Conservation (phyloP, 2,329 filamentous ascomycete genomes). For the Fusarium longipes region DNA sequence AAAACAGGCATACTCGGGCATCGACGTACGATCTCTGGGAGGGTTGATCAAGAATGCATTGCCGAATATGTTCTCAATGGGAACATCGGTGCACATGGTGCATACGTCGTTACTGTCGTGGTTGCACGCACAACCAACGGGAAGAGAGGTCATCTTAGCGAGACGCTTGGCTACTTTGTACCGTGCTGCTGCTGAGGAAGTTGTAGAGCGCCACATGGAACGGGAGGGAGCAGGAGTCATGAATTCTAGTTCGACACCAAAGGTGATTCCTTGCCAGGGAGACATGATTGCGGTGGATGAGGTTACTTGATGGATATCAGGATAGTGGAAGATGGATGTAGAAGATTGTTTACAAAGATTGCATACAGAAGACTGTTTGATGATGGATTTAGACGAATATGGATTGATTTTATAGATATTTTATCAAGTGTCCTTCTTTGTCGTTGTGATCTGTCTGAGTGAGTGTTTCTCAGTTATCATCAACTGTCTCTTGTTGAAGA, state of each 20-base stretch:
- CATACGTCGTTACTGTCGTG: background rate
- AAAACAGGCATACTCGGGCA: constrained; percentile 19
- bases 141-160: background rate
- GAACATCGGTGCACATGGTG: background rate
- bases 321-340: too few species aligned
- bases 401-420: background rate
- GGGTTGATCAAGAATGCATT: background rate
- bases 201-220: background rate
- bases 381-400: background rate
- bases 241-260: constrained; percentile 44
- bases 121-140: constrained; percentile 14
- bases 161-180: constrained; percentile 12
- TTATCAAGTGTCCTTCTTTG: background rate
- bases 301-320: background rate
- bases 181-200: constrained; percentile 2
- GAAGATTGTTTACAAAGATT: background rate
- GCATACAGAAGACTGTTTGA: background rate
- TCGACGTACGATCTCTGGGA: too few species aligned
- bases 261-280: constrained; percentile 19
- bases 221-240: constrained; percentile 11
- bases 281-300: background rate
- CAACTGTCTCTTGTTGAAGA: background rate
- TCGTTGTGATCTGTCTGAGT: background rate
- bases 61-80: background rate
- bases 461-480: background rate